A percentile compares a stretch with the other conserved stretches of the same genome.
These are phyloP conservation scores for Samsoniella hepiali DNA, from an alignment of 2,329 filamentous ascomycete genomes.

Conservation along the genomic window DNA sequence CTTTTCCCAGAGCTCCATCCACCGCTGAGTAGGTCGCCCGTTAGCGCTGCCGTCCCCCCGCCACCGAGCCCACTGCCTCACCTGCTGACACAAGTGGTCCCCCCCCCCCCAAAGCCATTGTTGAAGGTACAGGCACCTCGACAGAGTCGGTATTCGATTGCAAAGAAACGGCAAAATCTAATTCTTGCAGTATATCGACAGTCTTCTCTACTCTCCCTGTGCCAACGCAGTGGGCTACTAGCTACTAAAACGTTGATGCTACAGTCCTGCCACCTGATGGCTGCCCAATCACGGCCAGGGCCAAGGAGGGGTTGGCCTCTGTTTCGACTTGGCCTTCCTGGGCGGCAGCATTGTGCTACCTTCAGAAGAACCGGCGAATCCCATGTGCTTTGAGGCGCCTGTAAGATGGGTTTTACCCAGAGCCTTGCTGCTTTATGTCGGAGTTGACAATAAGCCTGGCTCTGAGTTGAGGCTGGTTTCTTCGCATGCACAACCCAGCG, in stretches of 20 bases:
- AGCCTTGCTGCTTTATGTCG: no score
- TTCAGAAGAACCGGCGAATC: not conserved
- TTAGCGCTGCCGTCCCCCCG: conserved; percentile 9
- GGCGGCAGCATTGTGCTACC: not conserved
- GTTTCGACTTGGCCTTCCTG: not conserved
- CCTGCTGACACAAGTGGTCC: conserved; percentile 7
- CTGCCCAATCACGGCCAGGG: conserved; percentile 6
- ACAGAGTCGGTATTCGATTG: not conserved
- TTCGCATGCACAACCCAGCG: no score
- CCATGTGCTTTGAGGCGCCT: not conserved
- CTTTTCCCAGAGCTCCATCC: not conserved
- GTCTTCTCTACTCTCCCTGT: not conserved
- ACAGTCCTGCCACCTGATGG: not conserved
- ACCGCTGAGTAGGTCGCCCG: not conserved
- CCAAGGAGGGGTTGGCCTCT: not conserved
- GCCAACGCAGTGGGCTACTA: not conserved
- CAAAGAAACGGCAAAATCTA: not conserved
- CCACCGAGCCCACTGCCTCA: conserved; percentile 3
- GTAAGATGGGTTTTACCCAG: no score
- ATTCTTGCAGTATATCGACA: not conserved
- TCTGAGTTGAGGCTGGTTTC: no score
- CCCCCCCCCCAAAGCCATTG: not conserved
- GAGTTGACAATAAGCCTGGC: no score
- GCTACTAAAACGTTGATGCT: not conserved
- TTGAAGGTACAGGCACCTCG: no score